These are phyloP conservation scores for Saccharomyces hybrid DNA, from an alignment of 1,139 yeast species.

Conservation along the genomic window DNA sequence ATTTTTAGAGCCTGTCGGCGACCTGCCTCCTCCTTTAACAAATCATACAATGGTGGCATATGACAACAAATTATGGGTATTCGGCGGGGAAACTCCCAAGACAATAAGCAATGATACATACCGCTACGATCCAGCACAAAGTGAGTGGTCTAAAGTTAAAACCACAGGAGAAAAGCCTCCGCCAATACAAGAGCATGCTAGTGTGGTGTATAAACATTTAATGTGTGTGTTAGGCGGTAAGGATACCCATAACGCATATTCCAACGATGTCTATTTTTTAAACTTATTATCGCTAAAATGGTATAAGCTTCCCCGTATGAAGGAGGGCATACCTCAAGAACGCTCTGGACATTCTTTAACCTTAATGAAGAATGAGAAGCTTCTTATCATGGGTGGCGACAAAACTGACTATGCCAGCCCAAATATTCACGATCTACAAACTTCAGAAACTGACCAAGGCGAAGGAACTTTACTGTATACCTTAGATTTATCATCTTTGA, in stretches of 20 bases:
- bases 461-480: conserved; percentile 3
- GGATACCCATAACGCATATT: conserved; percentile 59
- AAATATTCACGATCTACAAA: not conserved
- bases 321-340: conserved; percentile 54
- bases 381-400: conserved; percentile 86
- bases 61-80: conserved; percentile 76
- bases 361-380: conserved; percentile 50
- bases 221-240: conserved; percentile 86
- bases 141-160: conserved; percentile 50
- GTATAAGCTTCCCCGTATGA: conserved; percentile 50
- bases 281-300: conserved; percentile 63
- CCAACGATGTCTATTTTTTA: conserved; percentile 59
- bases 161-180: conserved; percentile 63
- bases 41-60: conserved; percentile 85
- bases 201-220: conserved; percentile 66
- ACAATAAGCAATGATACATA: conserved; percentile 68
- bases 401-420: conserved; percentile 41
- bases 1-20: conserved; percentile 43
- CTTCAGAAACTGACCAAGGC: not conserved
- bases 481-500: not conserved
- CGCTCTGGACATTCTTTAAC: conserved; percentile 91
- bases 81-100: conserved; percentile 84
- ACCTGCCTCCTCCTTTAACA: conserved; percentile 81
- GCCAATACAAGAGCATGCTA: conserved; percentile 84
- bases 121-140: conserved; percentile 64